Percentiles rank a stretch among this genome's conserved stretches.
These are phyloP conservation scores for Knoxdaviesia proteae DNA, from an alignment of 2,329 filamentous ascomycete species.

Conservation along the genomic window DNA sequence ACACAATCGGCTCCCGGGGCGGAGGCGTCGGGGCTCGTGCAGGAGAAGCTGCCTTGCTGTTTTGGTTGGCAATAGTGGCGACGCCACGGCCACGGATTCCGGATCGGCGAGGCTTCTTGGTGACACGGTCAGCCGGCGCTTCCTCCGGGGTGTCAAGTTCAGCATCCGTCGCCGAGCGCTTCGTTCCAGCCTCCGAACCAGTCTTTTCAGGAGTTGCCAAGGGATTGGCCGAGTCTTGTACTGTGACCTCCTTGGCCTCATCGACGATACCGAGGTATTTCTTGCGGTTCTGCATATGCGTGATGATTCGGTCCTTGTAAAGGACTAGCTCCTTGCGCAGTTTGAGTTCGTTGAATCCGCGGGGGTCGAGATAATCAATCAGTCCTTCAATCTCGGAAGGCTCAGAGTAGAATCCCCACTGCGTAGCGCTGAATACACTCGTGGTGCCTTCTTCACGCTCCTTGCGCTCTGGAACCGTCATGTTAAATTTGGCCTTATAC, in stretches of 20 bases:
- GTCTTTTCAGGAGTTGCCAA: too few species aligned
- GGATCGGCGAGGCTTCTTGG: too few species aligned
- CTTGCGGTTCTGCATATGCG: constrained; percentile 63
- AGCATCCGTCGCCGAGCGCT: too few species aligned
- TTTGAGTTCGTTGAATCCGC: constrained; percentile 69
- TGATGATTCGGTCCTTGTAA: constrained; percentile 55
- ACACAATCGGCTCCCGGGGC: constrained; percentile 22
- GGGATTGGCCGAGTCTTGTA: neutral
- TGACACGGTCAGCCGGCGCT: constrained; percentile 7
- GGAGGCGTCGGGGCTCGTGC: constrained; percentile 17
- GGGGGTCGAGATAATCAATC: constrained; percentile 71
- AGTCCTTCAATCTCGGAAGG: constrained; percentile 58
- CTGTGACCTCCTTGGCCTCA: constrained; percentile 1
- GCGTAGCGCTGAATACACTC: constrained; percentile 50
- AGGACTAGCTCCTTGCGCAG: constrained; percentile 67
- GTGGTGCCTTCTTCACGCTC: constrained; percentile 66
- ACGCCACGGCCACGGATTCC: too few species aligned
- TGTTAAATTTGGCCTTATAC: constrained; percentile 57
- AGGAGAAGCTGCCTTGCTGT: too few species aligned
- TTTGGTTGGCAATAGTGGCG: too few species aligned
- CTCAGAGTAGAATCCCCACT: constrained; percentile 87
- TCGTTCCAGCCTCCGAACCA: too few species aligned
- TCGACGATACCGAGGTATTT: constrained; percentile 41
- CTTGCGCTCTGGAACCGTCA: constrained; percentile 74
- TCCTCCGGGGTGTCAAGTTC: constrained; percentile 14